Conservation (phyloP, 768 basidiomycete genomes). For the Tremella yokohamensis region DNA sequence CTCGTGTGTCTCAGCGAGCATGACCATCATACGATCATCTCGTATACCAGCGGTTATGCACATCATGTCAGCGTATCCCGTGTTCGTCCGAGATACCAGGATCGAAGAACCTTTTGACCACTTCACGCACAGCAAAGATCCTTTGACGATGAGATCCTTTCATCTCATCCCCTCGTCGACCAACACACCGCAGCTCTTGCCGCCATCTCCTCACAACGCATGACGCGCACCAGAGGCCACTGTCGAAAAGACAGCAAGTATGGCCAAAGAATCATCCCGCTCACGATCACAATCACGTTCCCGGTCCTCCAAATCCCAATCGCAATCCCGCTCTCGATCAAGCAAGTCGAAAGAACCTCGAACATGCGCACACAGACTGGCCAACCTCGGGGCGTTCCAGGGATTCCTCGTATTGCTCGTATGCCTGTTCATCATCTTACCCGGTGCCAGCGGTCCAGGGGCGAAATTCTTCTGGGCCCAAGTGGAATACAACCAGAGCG, state of each 20-base stretch:
- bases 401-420: background rate
- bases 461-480: background rate
- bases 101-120: background rate
- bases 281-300: too few species aligned
- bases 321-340: background rate
- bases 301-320: background rate
- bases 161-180: background rate
- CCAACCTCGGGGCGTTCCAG: background rate
- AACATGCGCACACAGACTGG: background rate
- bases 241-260: too few species aligned
- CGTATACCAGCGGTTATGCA: too few species aligned
- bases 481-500: background rate
- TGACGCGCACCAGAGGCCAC: too few species aligned
- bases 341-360: background rate
- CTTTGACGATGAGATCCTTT: constrained; percentile 1
- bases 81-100: background rate
- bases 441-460: background rate
- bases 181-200: too few species aligned
- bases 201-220: too few species aligned
- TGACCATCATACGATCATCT: too few species aligned
- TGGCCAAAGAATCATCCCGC: too few species aligned
- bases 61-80: too few species aligned
- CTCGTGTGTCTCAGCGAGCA: too few species aligned
- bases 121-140: background rate
- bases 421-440: background rate